A percentile compares a stretch with the other conserved stretches of the same genome.
Conservation (phyloP, 495 filamentous ascomycete species). For the Penicillium parvum region DNA sequence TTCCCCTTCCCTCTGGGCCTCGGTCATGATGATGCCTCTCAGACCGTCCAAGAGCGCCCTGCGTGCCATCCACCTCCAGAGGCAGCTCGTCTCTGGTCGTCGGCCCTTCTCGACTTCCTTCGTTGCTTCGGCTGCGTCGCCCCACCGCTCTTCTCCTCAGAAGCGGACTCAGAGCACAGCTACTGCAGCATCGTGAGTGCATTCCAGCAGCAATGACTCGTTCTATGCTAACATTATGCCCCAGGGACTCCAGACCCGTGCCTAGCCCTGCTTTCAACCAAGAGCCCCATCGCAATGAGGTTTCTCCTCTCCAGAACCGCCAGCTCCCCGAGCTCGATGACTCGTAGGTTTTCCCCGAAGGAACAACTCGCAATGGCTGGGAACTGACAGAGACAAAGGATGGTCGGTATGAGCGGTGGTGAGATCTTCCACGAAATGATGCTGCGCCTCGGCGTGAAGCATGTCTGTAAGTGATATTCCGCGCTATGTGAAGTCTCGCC, state of each 20-base stretch:
- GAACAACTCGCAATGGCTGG: background rate
- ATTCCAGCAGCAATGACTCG: background rate
- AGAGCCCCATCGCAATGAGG: slow-evolving; percentile 54
- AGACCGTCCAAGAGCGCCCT: slow-evolving; percentile 46
- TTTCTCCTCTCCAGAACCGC: slow-evolving; percentile 64
- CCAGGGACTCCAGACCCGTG: slow-evolving; percentile 45
- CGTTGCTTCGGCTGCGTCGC: slow-evolving; percentile 39
- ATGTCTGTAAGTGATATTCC: slow-evolving; percentile 66
- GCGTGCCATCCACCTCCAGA: slow-evolving; percentile 43
- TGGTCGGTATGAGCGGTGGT: slow-evolving; percentile 92
- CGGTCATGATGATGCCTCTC: slow-evolving; percentile 46
- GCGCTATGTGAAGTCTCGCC: background rate
- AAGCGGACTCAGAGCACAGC: slow-evolving; percentile 50
- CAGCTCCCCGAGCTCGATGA: slow-evolving; percentile 68
- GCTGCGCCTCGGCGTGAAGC: slow-evolving; percentile 84
- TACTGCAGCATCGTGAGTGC: slow-evolving; percentile 43
- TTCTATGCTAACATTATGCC: background rate
- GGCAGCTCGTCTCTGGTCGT: slow-evolving; percentile 34
- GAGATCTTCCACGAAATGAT: slow-evolving; percentile 99
- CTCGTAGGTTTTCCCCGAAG: slow-evolving; percentile 41
- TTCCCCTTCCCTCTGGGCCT: slow-evolving; percentile 19
- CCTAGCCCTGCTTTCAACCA: slow-evolving; percentile 73
- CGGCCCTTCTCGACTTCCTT: slow-evolving; percentile 41
- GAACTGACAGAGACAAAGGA: slow-evolving; percentile 44
- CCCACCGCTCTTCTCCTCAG: slow-evolving; percentile 42